A percentile compares a stretch with the other conserved stretches of the same genome.
Conservation (phyloP, 768 basidiomycete species). For the Psilocybe cubensis region DNA sequence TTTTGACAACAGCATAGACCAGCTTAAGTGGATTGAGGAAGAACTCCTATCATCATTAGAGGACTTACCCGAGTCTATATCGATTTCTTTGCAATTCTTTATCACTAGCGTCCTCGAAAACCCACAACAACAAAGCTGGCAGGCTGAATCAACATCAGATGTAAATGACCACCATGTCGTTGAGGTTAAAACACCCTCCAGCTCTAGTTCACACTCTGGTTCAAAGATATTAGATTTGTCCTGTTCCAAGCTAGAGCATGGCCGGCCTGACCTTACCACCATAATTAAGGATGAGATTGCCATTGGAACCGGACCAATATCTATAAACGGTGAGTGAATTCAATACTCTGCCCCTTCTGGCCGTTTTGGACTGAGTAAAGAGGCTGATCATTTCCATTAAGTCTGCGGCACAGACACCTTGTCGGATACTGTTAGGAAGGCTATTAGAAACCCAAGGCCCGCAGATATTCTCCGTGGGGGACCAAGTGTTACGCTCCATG, state of each 20-base stretch:
- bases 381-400: conserved; percentile 17
- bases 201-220: conserved; percentile 4
- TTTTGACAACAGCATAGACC: conserved; percentile 23
- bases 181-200: conserved; percentile 12
- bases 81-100: conserved; percentile 43
- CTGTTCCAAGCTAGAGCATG: conserved; percentile 21
- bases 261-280: conserved; percentile 45
- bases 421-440: conserved; percentile 38
- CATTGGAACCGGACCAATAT: conserved; percentile 39
- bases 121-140: conserved; percentile 20
- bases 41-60: conserved; percentile 35
- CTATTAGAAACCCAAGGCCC: conserved; percentile 40
- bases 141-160: conserved; percentile 26
- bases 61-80: conserved; percentile 30
- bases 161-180: conserved; percentile 17
- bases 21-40: conserved; percentile 50
- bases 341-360: neutral
- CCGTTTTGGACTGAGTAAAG: neutral
- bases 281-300: conserved; percentile 42
- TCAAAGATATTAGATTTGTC: conserved; percentile 5
- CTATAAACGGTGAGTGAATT: conserved; percentile 47
- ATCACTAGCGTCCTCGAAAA: conserved; percentile 33
- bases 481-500: conserved; percentile 46
- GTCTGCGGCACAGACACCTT: conserved; percentile 54
- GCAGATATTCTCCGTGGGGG: conserved; percentile 45